Conservation (phyloP, 148 eudicot species). For the Fagopyrum tataricum region DNA sequence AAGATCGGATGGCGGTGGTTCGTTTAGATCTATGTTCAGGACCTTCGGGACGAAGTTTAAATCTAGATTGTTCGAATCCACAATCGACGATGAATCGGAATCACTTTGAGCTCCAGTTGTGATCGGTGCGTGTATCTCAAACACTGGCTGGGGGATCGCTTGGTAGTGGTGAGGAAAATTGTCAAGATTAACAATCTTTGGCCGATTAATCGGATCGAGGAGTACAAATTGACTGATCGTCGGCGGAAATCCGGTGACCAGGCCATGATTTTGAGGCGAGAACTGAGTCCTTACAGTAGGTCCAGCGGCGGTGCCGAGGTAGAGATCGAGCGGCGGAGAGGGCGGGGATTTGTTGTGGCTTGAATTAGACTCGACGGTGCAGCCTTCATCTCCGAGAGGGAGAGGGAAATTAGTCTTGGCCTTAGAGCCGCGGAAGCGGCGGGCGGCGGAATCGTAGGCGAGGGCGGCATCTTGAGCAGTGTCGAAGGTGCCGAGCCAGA, state of each 20-base stretch:
- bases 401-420: constrained; percentile 30
- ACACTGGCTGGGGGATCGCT: neutral
- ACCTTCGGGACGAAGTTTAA: neutral
- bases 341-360: neutral
- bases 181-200: constrained; percentile 1
- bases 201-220: constrained; percentile 16
- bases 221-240: constrained; percentile 5
- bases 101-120: constrained; percentile 20
- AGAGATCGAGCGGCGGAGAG: constrained; percentile 19
- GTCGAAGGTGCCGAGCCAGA: constrained; percentile 32
- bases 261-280: neutral
- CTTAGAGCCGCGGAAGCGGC: constrained; percentile 24
- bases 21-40: constrained; percentile 21
- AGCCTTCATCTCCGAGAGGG: constrained; percentile 10
- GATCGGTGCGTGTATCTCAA: constrained; percentile 10
- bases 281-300: neutral
- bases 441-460: constrained; percentile 33
- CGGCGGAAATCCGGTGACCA: neutral
- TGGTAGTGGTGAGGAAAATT: neutral
- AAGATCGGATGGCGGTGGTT: constrained; percentile 18
- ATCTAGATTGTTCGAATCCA: constrained; percentile 14
- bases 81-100: constrained; percentile 27
- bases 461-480: constrained; percentile 30
- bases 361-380: constrained; percentile 25
- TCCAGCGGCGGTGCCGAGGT: neutral